Evolutionary conservation across 805 yeast genomes (phyloP).

Genomic region (Saccharomyces eubayanus): DNA sequence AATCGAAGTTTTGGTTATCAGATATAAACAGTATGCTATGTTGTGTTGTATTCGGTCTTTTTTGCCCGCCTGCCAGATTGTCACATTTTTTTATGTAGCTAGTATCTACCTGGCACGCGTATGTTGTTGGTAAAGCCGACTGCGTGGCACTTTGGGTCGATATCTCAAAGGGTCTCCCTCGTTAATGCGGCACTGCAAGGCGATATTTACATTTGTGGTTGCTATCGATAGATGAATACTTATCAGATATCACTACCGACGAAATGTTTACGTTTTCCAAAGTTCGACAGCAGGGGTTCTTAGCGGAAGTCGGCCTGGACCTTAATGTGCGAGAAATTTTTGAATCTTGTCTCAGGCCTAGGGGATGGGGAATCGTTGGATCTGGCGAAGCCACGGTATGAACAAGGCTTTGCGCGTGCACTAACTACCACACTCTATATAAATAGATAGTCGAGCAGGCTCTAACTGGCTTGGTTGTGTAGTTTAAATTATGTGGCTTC

Average conservation of each 20-base stretch:
- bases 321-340: neutral
- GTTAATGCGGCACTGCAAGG: neutral
- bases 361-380: neutral
- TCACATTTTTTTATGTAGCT: neutral
- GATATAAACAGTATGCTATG: neutral
- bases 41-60: neutral
- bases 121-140: neutral
- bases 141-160: neutral
- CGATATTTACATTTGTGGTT: neutral
- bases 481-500: neutral
- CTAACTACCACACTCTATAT: neutral
- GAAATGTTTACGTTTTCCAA: neutral
- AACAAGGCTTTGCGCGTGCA: neutral
- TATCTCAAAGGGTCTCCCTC: neutral
- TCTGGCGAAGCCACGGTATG: neutral
- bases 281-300: neutral
- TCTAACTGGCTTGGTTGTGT: neutral
- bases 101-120: neutral
- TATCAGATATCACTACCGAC: neutral
- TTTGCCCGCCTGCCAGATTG: neutral
- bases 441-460: neutral
- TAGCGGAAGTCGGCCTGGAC: neutral
- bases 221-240: neutral
- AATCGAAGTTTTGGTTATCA: neutral
- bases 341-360: neutral